Percentiles rank a stretch among this genome's conserved stretches.
Conservation (phyloP, 1,284 basidiomycete species). For the Ustilago cynodontis region DNA sequence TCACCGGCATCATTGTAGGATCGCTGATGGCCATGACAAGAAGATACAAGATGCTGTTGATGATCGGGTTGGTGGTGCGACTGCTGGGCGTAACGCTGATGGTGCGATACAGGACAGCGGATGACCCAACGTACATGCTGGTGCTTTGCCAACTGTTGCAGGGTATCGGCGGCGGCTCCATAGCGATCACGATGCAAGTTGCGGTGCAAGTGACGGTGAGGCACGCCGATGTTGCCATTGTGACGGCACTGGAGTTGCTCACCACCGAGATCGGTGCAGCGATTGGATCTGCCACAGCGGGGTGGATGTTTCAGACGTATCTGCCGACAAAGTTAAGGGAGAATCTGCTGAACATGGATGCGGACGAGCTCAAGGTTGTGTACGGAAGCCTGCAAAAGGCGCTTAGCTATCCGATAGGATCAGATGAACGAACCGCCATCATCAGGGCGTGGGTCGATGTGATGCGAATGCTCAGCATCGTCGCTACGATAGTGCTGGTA, state of each 20-base stretch:
- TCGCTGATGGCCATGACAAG: constrained; percentile 74
- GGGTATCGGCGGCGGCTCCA: constrained; percentile 83
- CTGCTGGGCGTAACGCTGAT: constrained; percentile 75
- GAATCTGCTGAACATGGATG: constrained; percentile 72
- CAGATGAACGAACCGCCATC: constrained; percentile 63
- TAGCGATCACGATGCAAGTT: constrained; percentile 79
- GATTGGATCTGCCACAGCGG: constrained; percentile 77
- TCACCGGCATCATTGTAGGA: constrained; percentile 78
- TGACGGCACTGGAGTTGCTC: constrained; percentile 83
- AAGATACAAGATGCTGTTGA: constrained; percentile 77
- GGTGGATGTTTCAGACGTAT: constrained; percentile 75
- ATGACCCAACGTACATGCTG: constrained; percentile 73
- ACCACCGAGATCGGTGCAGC: constrained; percentile 83
- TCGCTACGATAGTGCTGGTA: constrained; percentile 58
- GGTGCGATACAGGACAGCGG: constrained; percentile 75
- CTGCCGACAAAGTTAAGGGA: constrained; percentile 76
- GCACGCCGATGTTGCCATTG: constrained; percentile 81
- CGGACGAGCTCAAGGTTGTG: constrained; percentile 59
- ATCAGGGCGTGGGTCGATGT: constrained; percentile 67
- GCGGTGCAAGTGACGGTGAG: constrained; percentile 82
- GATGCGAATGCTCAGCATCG: constrained; percentile 64
- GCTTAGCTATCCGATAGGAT: constrained; percentile 66
- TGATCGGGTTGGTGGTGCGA: constrained; percentile 78
- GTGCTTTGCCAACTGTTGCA: constrained; percentile 76
- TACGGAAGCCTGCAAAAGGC: constrained; percentile 67